These are phyloP conservation scores for Rhodosporidiobolus sp. DNA, from an alignment of 768 basidiomycete species.

Conservation along the genomic window DNA sequence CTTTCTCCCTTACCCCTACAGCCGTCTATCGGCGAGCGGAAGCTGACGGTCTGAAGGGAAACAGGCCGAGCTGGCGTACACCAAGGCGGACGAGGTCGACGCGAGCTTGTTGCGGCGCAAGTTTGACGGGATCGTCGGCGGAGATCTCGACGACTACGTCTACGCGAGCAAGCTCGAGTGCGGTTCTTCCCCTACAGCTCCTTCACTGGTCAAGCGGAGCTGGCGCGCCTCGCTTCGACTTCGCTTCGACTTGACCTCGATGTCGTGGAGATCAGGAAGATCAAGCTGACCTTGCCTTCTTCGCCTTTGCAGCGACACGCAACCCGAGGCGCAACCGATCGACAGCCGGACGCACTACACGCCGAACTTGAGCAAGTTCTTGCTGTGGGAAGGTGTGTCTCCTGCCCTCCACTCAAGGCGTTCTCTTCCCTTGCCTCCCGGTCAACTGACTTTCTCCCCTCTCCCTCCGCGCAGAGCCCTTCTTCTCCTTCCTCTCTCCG, in stretches of 20 bases:
- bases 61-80: constrained; percentile 35
- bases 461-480: constrained; percentile 41
- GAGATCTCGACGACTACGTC: constrained; percentile 39
- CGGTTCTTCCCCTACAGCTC: not conserved
- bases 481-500: constrained; percentile 41
- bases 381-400: constrained; percentile 42
- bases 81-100: constrained; percentile 37
- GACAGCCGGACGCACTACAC: constrained; percentile 33
- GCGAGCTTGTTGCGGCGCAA: constrained; percentile 34
- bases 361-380: constrained; percentile 39
- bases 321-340: constrained; percentile 40
- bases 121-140: constrained; percentile 42
- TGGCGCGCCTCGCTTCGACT: no score
- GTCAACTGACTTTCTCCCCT: not conserved
- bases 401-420: not conserved
- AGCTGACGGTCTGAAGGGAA: no score
- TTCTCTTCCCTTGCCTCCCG: not conserved
- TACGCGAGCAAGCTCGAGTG: constrained; percentile 43
- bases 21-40: no score
- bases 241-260: no score
- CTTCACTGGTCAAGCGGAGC: no score
- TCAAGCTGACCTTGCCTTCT: not conserved
- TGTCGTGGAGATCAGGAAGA: no score
- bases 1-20: not conserved
- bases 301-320: constrained; percentile 31